Base-by-base conservation (phyloP, 345 rosid genomes). In the Luvunga scandens region DNA sequence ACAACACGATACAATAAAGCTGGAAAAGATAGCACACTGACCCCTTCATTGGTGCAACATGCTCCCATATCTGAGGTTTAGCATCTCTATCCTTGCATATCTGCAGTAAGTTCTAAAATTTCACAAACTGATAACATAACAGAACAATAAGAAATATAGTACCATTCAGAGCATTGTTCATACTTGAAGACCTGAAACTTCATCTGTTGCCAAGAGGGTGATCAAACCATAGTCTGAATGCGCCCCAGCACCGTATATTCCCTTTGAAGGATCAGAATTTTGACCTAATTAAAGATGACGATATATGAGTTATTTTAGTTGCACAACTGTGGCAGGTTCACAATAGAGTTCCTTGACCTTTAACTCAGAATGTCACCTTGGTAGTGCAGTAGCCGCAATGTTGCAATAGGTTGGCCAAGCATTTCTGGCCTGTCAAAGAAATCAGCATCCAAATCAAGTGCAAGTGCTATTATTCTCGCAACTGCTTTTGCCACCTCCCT, bases 181-280 rank as follows among this genome's bases (percentile, higher is more conserved):
- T 86, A 92, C 98, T 82, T 94, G 98, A 69, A 91, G 95, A 68
- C 95, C 98, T 60, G 69, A 65, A 16, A 91, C 91, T 63, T 86
- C 86, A 83, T 93, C 98, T 1, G 97, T 95, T 63, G 94, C 95
- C 82, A 95, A 81, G 25, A 95, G 92, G 66, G 98, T 95, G 74
- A 95, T 87, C 85, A 95, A 81, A 77, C 98, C 98, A 36, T 19
- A 92, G 81, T 95, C 98, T 70, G 97, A 89, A 84, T 95, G 98
- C 62, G 98, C 97, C 75, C 98, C 98, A 75, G 94, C 92, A 50
- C 92, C 98, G 83, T 72, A 95, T 85, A 93, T 69, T 75, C 98
- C 98, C 75, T 81, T 85, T 0, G 83, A 85, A 2, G 98, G 98
- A 87, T 91, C 93, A 70, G 98, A 93, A 76, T 86, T 25, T 78